These are phyloP conservation scores for Eucalyptus coolabah DNA, from an alignment of 345 rosid genomes.

Conservation along the genomic window DNA sequence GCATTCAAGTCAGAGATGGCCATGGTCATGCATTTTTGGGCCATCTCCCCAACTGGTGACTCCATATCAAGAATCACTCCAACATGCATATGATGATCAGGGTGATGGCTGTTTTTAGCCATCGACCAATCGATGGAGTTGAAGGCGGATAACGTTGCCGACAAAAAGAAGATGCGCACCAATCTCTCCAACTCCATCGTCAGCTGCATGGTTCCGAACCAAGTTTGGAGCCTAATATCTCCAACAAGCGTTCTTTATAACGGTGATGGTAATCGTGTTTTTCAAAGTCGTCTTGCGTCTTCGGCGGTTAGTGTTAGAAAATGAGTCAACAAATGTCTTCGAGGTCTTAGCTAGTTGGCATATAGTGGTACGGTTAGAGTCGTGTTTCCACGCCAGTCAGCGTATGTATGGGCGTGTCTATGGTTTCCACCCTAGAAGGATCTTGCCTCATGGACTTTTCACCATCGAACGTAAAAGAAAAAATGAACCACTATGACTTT, in stretches of 20 bases:
- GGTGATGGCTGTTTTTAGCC: not conserved
- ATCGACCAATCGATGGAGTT: not conserved
- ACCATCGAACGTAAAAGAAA: no score
- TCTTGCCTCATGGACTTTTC: no score
- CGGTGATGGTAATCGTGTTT: no score
- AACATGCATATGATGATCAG: not conserved
- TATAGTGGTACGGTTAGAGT: rapidly evolving
- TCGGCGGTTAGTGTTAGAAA: rapidly evolving
- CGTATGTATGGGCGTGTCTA: no score
- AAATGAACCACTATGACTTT: no score
- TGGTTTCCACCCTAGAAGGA: no score
- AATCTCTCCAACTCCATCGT: not conserved
- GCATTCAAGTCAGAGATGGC: not conserved
- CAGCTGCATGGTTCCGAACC: no score
- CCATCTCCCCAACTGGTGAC: not conserved
- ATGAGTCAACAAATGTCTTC: no score
- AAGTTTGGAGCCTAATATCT: no score
- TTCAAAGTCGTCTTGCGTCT: no score
- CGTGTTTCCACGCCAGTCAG: no score
- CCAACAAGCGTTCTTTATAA: no score
- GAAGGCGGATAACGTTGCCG: not conserved
- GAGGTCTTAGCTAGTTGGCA: rapidly evolving
- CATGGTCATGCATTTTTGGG: not conserved
- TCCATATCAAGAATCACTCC: not conserved
- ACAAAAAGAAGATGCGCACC: not conserved